Conservation (phyloP, 805 yeast genomes). For the Candida awuae region DNA sequence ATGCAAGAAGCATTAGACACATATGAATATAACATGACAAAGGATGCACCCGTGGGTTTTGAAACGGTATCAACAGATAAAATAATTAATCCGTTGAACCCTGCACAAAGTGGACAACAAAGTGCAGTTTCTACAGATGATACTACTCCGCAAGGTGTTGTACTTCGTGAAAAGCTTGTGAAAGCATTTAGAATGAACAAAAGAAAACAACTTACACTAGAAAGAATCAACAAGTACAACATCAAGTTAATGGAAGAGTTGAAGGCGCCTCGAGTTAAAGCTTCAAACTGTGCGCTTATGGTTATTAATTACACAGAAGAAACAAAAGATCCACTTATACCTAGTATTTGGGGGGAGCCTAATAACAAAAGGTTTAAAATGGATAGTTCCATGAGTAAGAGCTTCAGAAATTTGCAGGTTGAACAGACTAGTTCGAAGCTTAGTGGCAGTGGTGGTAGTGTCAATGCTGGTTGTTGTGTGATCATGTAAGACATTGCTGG, state of each 20-base stretch:
- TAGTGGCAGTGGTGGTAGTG: background rate
- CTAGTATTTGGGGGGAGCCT: constrained; percentile 33
- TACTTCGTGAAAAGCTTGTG: constrained; percentile 9
- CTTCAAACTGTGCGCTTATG: constrained; percentile 51
- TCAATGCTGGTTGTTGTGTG: constrained; percentile 22
- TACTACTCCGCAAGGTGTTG: too few relatives aligned
- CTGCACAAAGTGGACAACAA: too few relatives aligned
- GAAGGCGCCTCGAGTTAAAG: constrained; percentile 49
- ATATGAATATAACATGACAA: too few relatives aligned
- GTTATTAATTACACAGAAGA: constrained; percentile 36
- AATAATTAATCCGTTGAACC: too few relatives aligned
- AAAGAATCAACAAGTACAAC: constrained; percentile 53
- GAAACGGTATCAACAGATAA: too few relatives aligned
- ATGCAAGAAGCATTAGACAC: too few relatives aligned
- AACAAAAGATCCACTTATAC: constrained; percentile 41
- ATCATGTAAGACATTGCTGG: too few relatives aligned
- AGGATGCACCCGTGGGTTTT: too few relatives aligned
- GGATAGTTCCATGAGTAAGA: background rate
- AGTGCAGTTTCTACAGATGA: too few relatives aligned
- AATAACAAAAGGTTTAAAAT: constrained; percentile 7
- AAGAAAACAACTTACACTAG: constrained; percentile 43
- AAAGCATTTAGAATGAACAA: constrained; percentile 37
- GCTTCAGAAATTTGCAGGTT: background rate
- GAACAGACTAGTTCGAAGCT: background rate
- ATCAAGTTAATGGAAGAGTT: constrained; percentile 43